phyloP scores from a whole-genome alignment of 1,139 yeast genomes.

The Protomyces pachydermus region DNA sequence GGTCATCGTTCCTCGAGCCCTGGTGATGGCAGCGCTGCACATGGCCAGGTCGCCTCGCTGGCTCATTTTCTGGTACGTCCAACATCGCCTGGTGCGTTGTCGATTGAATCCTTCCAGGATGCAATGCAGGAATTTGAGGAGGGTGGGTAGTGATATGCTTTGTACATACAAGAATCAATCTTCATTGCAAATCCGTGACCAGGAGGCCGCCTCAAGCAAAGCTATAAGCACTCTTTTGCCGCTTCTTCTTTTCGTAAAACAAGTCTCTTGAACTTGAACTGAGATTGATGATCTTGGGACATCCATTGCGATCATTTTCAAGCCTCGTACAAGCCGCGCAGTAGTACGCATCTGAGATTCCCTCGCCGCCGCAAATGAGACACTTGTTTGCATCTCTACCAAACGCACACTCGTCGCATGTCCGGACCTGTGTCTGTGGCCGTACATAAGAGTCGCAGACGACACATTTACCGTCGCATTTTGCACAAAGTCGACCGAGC shows the following conservation, averaged over 20 bases:
- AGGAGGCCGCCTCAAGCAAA: not conserved
- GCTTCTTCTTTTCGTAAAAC: conserved; percentile 55
- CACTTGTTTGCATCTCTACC: conserved; percentile 65
- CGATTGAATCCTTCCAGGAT: not conserved
- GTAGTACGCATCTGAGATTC: conserved; percentile 58
- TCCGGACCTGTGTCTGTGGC: conserved; percentile 63
- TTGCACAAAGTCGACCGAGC: conserved; percentile 67
- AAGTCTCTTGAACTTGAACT: conserved; percentile 71
- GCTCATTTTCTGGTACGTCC: not conserved
- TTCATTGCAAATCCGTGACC: not conserved
- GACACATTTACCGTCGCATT: conserved; percentile 91
- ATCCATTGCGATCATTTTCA: conserved; percentile 86
- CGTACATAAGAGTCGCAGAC: conserved; percentile 82
- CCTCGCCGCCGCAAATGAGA: conserved; percentile 64
- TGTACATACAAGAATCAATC: not conserved
- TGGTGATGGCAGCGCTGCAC: too few species aligned
- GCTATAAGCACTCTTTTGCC: conserved; percentile 20
- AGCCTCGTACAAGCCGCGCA: conserved; percentile 78
- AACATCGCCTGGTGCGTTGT: not conserved
- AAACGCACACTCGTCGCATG: conserved; percentile 81
- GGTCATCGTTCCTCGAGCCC: not conserved
- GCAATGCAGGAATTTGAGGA: not conserved
- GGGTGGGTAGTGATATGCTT: not conserved
- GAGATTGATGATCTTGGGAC: conserved; percentile 76
- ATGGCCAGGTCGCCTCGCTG: not conserved